Percentiles rank a stretch among this genome's conserved stretches.
Evolutionary conservation across 345 rosid species (phyloP).

Genomic region (Garcia nutans): DNA sequence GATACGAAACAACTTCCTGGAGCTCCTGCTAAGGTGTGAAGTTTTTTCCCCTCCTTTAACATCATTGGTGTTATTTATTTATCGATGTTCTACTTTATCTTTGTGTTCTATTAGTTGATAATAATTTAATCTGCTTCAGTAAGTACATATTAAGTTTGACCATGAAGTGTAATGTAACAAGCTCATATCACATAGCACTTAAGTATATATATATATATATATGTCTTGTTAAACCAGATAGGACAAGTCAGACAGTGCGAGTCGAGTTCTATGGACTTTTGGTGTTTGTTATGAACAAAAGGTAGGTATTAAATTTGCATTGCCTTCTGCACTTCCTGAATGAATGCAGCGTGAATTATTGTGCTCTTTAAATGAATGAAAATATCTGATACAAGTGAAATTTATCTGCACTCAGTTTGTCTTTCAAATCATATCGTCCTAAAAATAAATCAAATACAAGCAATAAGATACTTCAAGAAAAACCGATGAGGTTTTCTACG

Average conservation of each 20-base stretch:
- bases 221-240: neutral
- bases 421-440: too few relatives aligned
- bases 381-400: neutral
- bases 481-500: too few relatives aligned
- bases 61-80: neutral
- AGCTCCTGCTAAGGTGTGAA: slow-evolving; percentile 38
- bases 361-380: neutral
- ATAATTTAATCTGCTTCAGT: neutral
- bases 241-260: neutral
- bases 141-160: neutral
- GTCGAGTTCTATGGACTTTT: too few relatives aligned
- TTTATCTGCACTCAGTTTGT: neutral
- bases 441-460: too few relatives aligned
- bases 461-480: too few relatives aligned
- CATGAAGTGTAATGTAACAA: neutral
- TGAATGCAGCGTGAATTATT: neutral
- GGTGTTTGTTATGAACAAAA: neutral
- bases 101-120: neutral
- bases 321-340: neutral
- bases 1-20: slow-evolving; percentile 24
- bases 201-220: neutral
- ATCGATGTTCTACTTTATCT: neutral
- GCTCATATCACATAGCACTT: neutral
- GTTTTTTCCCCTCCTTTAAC: neutral
- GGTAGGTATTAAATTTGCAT: neutral